Percentiles rank a stretch among this genome's conserved stretches.
Evolutionary conservation across 2,329 filamentous ascomycete species (phyloP).

Genomic region (Exutisphaerella laricina): DNA sequence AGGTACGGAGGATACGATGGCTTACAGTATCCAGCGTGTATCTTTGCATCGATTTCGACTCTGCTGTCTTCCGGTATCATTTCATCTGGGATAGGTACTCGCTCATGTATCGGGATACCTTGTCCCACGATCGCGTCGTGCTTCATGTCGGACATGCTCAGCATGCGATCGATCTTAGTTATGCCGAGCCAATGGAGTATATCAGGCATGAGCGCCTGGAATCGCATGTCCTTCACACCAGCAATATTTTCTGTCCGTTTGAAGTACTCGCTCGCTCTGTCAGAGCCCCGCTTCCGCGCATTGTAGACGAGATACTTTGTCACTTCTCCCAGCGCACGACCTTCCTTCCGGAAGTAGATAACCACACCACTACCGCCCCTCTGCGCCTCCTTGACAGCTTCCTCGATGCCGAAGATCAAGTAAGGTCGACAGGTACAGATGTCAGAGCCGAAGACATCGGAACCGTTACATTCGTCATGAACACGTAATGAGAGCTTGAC

Average conservation of each 20-base stretch:
- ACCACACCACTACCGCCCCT: slow-evolving; percentile 90
- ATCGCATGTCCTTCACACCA: slow-evolving; percentile 89
- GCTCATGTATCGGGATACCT: slow-evolving; percentile 24
- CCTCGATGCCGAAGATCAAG: slow-evolving; percentile 92
- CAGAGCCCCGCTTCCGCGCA: slow-evolving; percentile 70
- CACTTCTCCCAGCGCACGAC: slow-evolving; percentile 87
- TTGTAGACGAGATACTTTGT: slow-evolving; percentile 85
- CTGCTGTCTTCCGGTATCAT: slow-evolving; percentile 91
- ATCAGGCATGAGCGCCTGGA: slow-evolving; percentile 89
- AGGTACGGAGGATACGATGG: slow-evolving; percentile 1
- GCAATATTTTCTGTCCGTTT: slow-evolving; percentile 97
- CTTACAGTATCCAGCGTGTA: slow-evolving; percentile 69
- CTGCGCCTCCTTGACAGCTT: slow-evolving; percentile 95
- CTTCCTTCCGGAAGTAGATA: slow-evolving; percentile 98
- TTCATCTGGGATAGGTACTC: slow-evolving; percentile 81
- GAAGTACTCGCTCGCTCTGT: slow-evolving; percentile 86
- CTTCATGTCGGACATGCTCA: slow-evolving; percentile 98
- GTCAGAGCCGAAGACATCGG: slow-evolving; percentile 95
- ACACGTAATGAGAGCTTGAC: slow-evolving; percentile 76
- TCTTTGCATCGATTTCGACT: slow-evolving; percentile 99
- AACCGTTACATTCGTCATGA: slow-evolving; percentile 88
- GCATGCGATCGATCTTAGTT: slow-evolving; percentile 96
- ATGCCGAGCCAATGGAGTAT: slow-evolving; percentile 98
- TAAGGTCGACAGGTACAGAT: slow-evolving; percentile 97
- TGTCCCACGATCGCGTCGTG: slow-evolving; percentile 75